A percentile compares a stretch with the other conserved stretches of the same genome.
Evolutionary conservation across 345 rosid species (phyloP).

Genomic region (Toxicodendron radicans): DNA sequence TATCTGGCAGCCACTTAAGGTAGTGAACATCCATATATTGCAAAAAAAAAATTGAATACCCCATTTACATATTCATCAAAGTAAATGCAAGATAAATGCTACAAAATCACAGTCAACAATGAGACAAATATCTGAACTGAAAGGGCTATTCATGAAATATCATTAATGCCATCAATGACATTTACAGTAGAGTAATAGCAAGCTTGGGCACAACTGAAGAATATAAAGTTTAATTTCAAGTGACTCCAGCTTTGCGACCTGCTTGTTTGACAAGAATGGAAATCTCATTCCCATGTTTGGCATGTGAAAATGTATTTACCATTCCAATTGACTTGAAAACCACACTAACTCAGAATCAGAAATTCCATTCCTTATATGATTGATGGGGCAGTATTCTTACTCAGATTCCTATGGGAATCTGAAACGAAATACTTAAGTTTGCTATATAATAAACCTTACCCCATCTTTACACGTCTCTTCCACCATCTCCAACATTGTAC

Average conservation of each 20-base stretch:
- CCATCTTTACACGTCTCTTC: not conserved
- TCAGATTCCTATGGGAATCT: not conserved
- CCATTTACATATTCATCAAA: not conserved
- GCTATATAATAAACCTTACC: not conserved
- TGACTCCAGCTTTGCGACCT: not conserved
- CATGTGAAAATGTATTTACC: no score
- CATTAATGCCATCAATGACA: not conserved
- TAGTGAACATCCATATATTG: not conserved
- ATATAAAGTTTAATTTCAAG: not conserved
- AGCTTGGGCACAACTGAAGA: not conserved
- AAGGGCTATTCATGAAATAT: not conserved
- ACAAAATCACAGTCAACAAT: not conserved
- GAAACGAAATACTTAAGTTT: not conserved
- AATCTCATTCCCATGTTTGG: not conserved
- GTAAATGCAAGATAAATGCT: not conserved
- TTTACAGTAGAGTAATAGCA: not conserved
- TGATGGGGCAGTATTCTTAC: not conserved
- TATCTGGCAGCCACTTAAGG: not conserved
- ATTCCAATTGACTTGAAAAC: not conserved
- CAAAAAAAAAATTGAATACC: not conserved
- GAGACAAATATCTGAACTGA: not conserved
- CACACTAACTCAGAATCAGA: not conserved
- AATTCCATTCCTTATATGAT: not conserved
- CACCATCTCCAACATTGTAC: not conserved
- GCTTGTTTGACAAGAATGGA: not conserved